Conservation (phyloP, 1,139 yeast species). For the Scheffersomyces lignicola region DNA sequence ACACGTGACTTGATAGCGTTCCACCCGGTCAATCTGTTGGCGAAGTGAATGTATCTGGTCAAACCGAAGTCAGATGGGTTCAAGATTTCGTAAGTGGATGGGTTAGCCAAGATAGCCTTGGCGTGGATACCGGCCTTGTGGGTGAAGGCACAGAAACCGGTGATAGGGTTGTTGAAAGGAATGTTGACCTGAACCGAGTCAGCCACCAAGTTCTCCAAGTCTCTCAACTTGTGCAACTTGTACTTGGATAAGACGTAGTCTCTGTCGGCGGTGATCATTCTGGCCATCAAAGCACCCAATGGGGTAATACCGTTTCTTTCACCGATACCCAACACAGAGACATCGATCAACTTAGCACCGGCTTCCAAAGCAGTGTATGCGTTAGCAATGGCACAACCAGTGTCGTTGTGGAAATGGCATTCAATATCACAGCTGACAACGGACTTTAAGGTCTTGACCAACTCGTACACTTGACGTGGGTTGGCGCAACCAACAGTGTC, state of each 20-base stretch:
- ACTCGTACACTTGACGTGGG: conserved; percentile 97
- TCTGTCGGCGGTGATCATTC: conserved; percentile 98
- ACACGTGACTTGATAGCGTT: conserved; percentile 98
- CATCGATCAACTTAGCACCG: conserved; percentile 94
- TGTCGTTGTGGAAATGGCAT: conserved; percentile 98
- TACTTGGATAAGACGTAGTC: conserved; percentile 94
- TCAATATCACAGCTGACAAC: conserved; percentile 97
- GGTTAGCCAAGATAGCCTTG: conserved; percentile 97
- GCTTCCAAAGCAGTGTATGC: conserved; percentile 98
- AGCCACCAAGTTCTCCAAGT: conserved; percentile 92
- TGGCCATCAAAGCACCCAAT: conserved; percentile 96
- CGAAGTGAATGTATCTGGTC: conserved; percentile 94
- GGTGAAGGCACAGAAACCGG: conserved; percentile 99
- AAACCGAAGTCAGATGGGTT: conserved; percentile 95
- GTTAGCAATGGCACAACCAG: conserved; percentile 98
- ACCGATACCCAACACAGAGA: conserved; percentile 95
- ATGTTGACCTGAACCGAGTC: conserved; percentile 96
- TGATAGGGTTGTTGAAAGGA: conserved; percentile 98
- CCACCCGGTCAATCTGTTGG: conserved; percentile 98
- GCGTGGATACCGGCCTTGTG: conserved; percentile 99
- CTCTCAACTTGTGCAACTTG: conserved; percentile 94
- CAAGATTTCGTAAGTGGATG: conserved; percentile 94
- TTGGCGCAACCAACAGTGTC: conserved; percentile 99
- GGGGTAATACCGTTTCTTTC: conserved; percentile 99
- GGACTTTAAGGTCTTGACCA: conserved; percentile 87